Conservation (phyloP, 176 grass and related monocot genomes). For the Oryza glaberrima region DNA sequence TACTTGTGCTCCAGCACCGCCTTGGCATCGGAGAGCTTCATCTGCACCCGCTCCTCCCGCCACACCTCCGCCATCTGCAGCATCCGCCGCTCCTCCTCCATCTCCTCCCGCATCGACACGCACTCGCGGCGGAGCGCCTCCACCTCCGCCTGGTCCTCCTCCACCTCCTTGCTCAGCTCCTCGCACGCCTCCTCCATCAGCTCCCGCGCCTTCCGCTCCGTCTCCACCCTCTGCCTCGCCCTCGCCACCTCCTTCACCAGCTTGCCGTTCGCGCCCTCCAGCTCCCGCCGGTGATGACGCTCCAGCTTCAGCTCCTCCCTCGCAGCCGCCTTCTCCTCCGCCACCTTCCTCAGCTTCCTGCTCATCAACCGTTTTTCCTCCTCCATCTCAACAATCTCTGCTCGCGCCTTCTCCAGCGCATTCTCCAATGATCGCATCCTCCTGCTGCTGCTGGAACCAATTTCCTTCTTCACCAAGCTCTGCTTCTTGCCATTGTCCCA, state of each 20-base stretch:
- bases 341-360: conserved; percentile 39
- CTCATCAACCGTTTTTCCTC: conserved; percentile 12
- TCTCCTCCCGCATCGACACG: conserved; percentile 52
- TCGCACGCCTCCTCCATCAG: conserved; percentile 65
- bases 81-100: conserved; percentile 66
- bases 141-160: conserved; percentile 63
- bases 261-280: conserved; percentile 42
- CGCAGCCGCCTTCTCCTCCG: conserved; percentile 40
- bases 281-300: conserved; percentile 42
- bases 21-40: conserved; percentile 65
- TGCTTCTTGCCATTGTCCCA: conserved; percentile 27
- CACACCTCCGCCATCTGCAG: conserved; percentile 74
- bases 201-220: conserved; percentile 60
- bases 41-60: conserved; percentile 64
- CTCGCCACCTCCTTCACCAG: conserved; percentile 27
- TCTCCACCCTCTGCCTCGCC: conserved; percentile 47
- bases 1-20: conserved; percentile 42
- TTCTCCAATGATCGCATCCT: not conserved
- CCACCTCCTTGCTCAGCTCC: conserved; percentile 61
- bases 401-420: conserved; percentile 38
- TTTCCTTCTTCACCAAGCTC: too few relatives aligned
- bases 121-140: conserved; percentile 55
- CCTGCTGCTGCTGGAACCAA: not conserved
- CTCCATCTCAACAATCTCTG: conserved; percentile 18
- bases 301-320: conserved; percentile 13